Evolutionary conservation across 192 early-diverging fungal species (phyloP), one percentile per base, ranked within the genome.

Genomic region (Mortierella hygrophila): DNA sequence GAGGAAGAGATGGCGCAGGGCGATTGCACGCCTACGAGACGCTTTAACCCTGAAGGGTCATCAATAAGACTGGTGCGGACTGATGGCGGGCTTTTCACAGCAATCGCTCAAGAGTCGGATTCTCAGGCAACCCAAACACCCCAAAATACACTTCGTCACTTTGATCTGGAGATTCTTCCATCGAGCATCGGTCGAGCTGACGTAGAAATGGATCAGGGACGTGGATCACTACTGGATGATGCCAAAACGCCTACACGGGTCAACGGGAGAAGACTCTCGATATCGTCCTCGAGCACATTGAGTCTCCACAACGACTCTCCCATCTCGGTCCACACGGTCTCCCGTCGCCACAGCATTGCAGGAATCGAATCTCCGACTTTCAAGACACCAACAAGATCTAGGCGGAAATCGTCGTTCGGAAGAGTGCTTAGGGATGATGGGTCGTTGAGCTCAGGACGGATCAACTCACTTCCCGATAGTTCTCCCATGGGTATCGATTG

Each of bases 401-500:
- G 29, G 41, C 38, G 52, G 35, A 72, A 20, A 35, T 13, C 29
- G 47, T n/a, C 54, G 7, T 35, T 42, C n/a, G 70, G 38, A n/a
- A 71, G 41, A 71, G 37, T 42, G 7, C 38, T 42, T 40, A 42
- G 41, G n/a, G 37, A 38, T n/a, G 38, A 71, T 26, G 35, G 37
- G 21, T 40, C 37, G 10, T 71, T 38, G 38, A 71, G 70, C 37
- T 65, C 60, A 13, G 75, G 47, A 42, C 35, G 37, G 8, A 23
- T 32, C 16, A 68, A 41, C 15, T 73, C 72, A 5, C 26, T 74
- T 1, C 6, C 47, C 4, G 76, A 73, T 9, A 78, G 82, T 38
- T 77, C 82, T 0, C 65, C 75, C 4, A 6, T 32, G 3, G 32
- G 54, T 1, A 57, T 83, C n/a, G 57, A 83, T 38, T 83, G 82